Percentiles rank a stretch among this genome's conserved stretches.
These are phyloP conservation scores for Puccinia hordei DNA, from an alignment of 1,284 basidiomycete genomes.

Conservation along the genomic window DNA sequence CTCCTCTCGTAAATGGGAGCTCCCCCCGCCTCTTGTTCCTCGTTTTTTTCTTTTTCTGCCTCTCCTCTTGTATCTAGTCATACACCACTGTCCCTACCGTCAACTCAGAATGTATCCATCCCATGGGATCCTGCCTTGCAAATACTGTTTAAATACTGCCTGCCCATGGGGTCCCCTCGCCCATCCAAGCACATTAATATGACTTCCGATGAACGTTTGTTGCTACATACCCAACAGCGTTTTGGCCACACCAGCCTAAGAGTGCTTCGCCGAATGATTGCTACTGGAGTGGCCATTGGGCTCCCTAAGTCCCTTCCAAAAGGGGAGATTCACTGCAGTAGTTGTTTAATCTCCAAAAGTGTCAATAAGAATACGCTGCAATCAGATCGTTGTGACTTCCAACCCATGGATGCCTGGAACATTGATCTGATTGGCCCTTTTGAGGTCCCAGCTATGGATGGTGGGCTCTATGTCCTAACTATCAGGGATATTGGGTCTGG, in stretches of 20 bases:
- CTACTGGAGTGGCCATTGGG: not conserved
- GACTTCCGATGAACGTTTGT: not conserved
- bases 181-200: not conserved
- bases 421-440: slow-evolving; percentile 21
- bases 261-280: not conserved
- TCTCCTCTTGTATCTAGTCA: too few relatives aligned
- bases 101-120: not conserved
- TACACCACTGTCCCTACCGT: too few relatives aligned
- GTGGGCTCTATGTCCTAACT: not conserved
- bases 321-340: not conserved
- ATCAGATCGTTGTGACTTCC: not conserved
- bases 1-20: not conserved
- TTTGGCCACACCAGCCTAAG: not conserved
- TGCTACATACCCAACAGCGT: not conserved
- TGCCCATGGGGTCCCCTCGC: too few relatives aligned
- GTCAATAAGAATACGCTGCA: not conserved
- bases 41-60: too few relatives aligned
- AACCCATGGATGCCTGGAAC: not conserved
- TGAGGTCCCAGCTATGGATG: not conserved
- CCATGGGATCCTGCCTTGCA: not conserved
- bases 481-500: slow-evolving; percentile 2
- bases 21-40: not conserved
- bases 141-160: not conserved
- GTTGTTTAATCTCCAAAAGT: slow-evolving; percentile 2
- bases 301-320: not conserved